phyloP scores from a whole-genome alignment of 2,329 filamentous ascomycete species.

The Penicillium sp. region DNA sequence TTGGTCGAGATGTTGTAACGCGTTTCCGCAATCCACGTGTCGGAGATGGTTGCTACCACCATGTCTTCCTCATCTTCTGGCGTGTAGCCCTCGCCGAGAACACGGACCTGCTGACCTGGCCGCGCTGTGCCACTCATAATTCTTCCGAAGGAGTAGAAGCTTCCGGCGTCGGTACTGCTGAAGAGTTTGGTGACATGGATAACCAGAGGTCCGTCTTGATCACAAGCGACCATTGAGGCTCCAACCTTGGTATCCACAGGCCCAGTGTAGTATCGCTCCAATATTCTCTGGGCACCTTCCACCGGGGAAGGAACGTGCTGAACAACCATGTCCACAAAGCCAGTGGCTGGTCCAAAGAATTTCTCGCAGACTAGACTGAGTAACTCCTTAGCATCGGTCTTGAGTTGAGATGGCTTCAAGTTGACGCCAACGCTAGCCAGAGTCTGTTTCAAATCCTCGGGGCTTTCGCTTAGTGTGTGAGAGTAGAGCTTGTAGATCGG shows the following conservation, averaged over 20 bases:
- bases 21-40: slow-evolving; percentile 88
- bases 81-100: slow-evolving; percentile 93
- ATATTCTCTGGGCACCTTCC: slow-evolving; percentile 70
- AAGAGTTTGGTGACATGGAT: slow-evolving; percentile 92
- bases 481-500: slow-evolving; percentile 98
- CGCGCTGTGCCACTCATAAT: slow-evolving; percentile 89
- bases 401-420: slow-evolving; percentile 90
- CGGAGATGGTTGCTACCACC: slow-evolving; percentile 77
- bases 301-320: slow-evolving; percentile 84
- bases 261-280: slow-evolving; percentile 89
- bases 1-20: slow-evolving; percentile 90
- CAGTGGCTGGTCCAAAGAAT: slow-evolving; percentile 86
- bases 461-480: slow-evolving; percentile 87
- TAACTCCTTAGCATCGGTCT: slow-evolving; percentile 82
- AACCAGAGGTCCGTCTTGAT: slow-evolving; percentile 88
- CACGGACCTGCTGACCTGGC: slow-evolving; percentile 78
- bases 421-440: slow-evolving; percentile 76
- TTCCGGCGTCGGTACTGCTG: slow-evolving; percentile 84
- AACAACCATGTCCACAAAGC: slow-evolving; percentile 94
- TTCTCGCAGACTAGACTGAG: slow-evolving; percentile 88
- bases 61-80: slow-evolving; percentile 98
- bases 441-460: slow-evolving; percentile 77
- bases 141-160: slow-evolving; percentile 84
- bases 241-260: slow-evolving; percentile 80
- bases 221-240: slow-evolving; percentile 74